phyloP scores from a whole-genome alignment of 2,329 filamentous ascomycete genomes.

The Stagonosporopsis vannaccii region DNA sequence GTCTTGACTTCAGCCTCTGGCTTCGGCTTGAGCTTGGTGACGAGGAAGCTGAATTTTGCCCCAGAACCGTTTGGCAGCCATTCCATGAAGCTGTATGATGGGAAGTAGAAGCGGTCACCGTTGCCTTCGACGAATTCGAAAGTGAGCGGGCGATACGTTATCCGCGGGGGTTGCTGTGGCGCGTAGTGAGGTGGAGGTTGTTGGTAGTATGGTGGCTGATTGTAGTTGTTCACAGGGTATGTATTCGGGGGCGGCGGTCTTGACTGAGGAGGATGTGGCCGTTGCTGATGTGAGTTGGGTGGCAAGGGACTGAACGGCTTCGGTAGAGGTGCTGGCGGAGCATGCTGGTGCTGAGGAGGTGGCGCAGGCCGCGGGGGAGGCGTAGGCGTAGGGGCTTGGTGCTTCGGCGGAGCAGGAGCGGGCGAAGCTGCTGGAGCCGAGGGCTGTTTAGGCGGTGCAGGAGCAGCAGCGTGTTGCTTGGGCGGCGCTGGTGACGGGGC shows the following conservation, averaged over 20 bases:
- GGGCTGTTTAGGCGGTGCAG: slow-evolving; percentile 23
- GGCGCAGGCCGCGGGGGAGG: slow-evolving; percentile 20
- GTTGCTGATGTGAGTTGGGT: slow-evolving; percentile 26
- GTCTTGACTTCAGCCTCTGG: slow-evolving; percentile 50
- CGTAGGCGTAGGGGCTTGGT: slow-evolving; percentile 8
- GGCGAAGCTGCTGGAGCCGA: slow-evolving; percentile 23
- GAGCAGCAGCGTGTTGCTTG: slow-evolving; percentile 18
- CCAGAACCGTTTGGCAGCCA: slow-evolving; percentile 67
- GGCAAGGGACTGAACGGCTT: slow-evolving; percentile 29
- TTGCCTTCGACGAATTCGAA: slow-evolving; percentile 51
- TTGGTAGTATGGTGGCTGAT: slow-evolving; percentile 30
- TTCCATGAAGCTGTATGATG: slow-evolving; percentile 79
- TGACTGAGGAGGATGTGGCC: slow-evolving; percentile 25
- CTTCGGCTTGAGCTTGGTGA: slow-evolving; percentile 69
- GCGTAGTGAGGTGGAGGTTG: slow-evolving; percentile 36
- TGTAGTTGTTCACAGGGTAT: slow-evolving; percentile 27
- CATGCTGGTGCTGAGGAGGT: slow-evolving; percentile 8
- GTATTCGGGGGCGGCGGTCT: slow-evolving; percentile 30
- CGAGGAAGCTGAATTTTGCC: slow-evolving; percentile 77
- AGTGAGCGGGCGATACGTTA: slow-evolving; percentile 51
- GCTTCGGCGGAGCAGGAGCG: slow-evolving; percentile 15
- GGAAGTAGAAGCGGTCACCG: slow-evolving; percentile 80
- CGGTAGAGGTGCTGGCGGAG: slow-evolving; percentile 18
- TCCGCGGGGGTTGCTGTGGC: slow-evolving; percentile 52
- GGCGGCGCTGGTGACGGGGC: slow-evolving; percentile 23